Base-by-base conservation (phyloP, 2,329 filamentous ascomycete genomes). In the Pseudocercospora pini-densiflorae region DNA sequence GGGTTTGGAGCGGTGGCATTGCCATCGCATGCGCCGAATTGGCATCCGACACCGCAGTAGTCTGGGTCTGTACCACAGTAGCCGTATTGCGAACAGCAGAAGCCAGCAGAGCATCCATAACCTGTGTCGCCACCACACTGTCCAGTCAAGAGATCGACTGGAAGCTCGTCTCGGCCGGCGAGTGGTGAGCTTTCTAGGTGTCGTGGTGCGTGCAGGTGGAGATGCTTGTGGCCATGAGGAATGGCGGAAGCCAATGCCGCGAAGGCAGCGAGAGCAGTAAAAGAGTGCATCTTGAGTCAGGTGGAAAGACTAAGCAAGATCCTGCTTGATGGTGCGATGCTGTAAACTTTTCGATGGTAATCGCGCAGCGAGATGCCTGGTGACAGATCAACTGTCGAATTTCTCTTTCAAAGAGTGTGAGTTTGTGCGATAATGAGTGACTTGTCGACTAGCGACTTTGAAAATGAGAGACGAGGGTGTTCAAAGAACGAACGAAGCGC, bases 21-120 rank as follows among this genome's bases (percentile, higher is more conserved):
- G n/a, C 61, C 66, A 43, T 57, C 19, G 53, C 69, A 71, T 33
- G 65, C 63, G 51, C 69, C 69, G 33, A 65, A 61, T 54, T 76
- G 74, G 68, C 73, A 76, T 21, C 73, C 73, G 27, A 61, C 61
- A 59, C 72, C 72, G 62, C 71, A 74, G 66, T 70, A 70, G 59
- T 70, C 66, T 16, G 45, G 54, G 16, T 40, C 59, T 14, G 63
- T 70, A 21, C 71, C 72, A 55, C 72, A 74, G 70, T 70, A 74
- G 36, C 72, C 71, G n/a, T 69, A 67, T 59, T 72, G 64, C 51
- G 64, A 70, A 64, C 72, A 72, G 68, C 72, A 74, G 51, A 49
- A 69, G 12, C 71, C 70, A 12, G 63, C 55, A 10, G 36, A 61
- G 58, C 72, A 73, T 10, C 67, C 65, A 14, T 63, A 62, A 31